Evolutionary conservation across 2,329 filamentous ascomycete species (phyloP).

Genomic region (Leptographium lundbergii): DNA sequence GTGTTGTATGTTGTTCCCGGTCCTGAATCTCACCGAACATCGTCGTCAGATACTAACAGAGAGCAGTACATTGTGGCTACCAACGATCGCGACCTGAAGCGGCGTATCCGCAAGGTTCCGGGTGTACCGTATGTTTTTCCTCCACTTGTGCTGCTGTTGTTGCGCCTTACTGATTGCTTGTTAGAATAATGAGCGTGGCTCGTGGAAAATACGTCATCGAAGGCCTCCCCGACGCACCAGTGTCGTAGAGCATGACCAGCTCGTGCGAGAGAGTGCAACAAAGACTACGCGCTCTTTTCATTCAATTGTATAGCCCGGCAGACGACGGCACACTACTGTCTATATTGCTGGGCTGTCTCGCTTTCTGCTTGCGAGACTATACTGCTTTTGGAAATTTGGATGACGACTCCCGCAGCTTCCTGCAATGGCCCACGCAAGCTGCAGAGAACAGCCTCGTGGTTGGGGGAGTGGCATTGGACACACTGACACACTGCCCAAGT

Average conservation of each 20-base stretch:
- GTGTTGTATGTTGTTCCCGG: constrained; percentile 17
- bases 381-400: background rate
- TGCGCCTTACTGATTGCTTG: background rate
- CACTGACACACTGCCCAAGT: background rate
- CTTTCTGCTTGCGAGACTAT: background rate
- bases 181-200: constrained; percentile 61
- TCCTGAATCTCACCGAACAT: too few relatives aligned
- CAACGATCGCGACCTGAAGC: constrained; percentile 68
- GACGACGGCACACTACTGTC: background rate
- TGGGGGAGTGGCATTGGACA: background rate
- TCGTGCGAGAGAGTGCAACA: background rate
- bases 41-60: background rate
- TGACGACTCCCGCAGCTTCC: background rate
- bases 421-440: background rate
- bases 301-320: background rate
- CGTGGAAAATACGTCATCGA: constrained; percentile 92
- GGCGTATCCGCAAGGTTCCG: constrained; percentile 66
- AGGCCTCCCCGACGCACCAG: constrained; percentile 72
- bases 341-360: background rate
- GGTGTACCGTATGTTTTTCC: constrained; percentile 36
- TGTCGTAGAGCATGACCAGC: constrained; percentile 19
- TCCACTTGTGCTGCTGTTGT: background rate
- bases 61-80: constrained; percentile 21
- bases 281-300: background rate
- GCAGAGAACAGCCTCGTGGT: background rate